phyloP scores from a whole-genome alignment of 116 monocot species.

The Zostera marina region DNA sequence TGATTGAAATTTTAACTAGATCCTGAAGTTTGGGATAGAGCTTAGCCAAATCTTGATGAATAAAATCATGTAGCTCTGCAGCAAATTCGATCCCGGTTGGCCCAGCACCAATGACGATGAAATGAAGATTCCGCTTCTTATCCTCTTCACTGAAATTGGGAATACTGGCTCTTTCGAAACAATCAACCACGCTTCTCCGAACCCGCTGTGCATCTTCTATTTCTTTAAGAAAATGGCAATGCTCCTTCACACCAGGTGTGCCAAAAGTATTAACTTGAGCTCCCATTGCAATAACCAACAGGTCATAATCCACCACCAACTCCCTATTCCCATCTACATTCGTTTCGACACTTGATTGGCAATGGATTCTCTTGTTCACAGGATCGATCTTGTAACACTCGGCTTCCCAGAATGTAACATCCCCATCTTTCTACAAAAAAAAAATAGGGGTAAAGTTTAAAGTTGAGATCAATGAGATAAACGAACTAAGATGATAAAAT shows the following conservation, averaged over 20 bases:
- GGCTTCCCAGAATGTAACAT: slow-evolving; percentile 78
- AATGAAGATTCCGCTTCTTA: slow-evolving; percentile 64
- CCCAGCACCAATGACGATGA: slow-evolving; percentile 87
- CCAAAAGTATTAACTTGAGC: slow-evolving; percentile 80
- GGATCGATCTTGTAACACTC: slow-evolving; percentile 93
- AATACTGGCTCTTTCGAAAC: slow-evolving; percentile 76
- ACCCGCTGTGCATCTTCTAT: slow-evolving; percentile 90
- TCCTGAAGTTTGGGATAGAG: slow-evolving; percentile 57
- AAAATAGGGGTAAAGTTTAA: background rate
- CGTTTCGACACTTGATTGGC: slow-evolving; percentile 54
- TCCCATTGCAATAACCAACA: slow-evolving; percentile 66
- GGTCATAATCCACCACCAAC: slow-evolving; percentile 82
- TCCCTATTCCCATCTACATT: slow-evolving; percentile 77
- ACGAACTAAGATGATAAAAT: background rate
- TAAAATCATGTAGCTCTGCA: slow-evolving; percentile 91
- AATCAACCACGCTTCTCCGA: slow-evolving; percentile 59
- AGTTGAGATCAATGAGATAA: background rate
- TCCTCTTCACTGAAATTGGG: slow-evolving; percentile 72
- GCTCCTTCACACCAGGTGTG: slow-evolving; percentile 80
- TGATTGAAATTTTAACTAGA: slow-evolving; percentile 65
- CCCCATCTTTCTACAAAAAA: slow-evolving; percentile 46
- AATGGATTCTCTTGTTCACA: slow-evolving; percentile 54
- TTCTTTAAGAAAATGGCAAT: slow-evolving; percentile 97
- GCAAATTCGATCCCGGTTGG: slow-evolving; percentile 98
- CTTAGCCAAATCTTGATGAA: slow-evolving; percentile 62